Evolutionary conservation across 257 asterid genomes (phyloP), one percentile per base, ranked within the genome.

Genomic region (Oldenlandia corymbosa): DNA sequence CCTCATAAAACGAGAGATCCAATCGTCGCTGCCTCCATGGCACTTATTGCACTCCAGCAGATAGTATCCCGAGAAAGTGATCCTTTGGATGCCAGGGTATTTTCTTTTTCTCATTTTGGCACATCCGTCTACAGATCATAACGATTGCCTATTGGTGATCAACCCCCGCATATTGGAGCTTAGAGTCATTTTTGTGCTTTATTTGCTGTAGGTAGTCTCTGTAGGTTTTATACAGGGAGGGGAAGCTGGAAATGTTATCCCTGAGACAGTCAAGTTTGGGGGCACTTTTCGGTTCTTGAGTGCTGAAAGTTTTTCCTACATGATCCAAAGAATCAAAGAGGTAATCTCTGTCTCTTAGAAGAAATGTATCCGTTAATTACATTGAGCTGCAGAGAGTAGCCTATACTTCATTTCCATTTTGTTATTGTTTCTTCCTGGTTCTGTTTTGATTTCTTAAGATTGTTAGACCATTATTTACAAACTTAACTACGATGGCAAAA

Each of bases 201-300:
- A 31, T 49, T n/a, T n/a, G 62, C 53, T 77, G 76, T 74, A 90
- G 97, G 95, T 87, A 60, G 85, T 90, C 37, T 87, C 95, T 55
- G 84, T 90, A 49, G 87, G 95, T 20, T 90, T 71, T 67, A 83
- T 87, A 58, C 82, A 79, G 68, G 94, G 88, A 39, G 95, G 97
- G 76, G 60, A 71, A 0, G 85, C 95, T 23, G 66, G 42, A 10
- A 85, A 90, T 71, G 81, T 83, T 24, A 84, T 87, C 57, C 90
- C 97, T 0, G 43, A 77, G 5, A 61, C 72, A 50, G 94, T 90
- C 57, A 86, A 82, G 71, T 45, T 90, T 7, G 90, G 95, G 67
- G 97, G 97, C 18, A 83, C 95, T 57, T 73, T 90, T 56, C 81
- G 97, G 73, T 87, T 94, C 72, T 81, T 87, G 51, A 83, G 92